Conservation (phyloP, 805 yeast species). For the Isabelozyma rhagii region DNA sequence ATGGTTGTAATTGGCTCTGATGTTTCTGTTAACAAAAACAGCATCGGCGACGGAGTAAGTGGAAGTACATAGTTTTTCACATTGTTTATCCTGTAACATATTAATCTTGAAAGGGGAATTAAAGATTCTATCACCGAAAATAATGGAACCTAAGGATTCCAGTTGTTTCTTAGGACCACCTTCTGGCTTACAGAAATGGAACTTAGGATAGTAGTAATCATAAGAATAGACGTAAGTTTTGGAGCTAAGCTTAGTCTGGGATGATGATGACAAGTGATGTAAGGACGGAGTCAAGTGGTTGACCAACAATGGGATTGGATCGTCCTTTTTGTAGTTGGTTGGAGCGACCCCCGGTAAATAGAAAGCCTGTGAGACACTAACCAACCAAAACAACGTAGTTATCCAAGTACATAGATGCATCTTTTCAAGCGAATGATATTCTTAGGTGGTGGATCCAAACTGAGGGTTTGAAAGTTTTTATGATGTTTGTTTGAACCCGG, state of each 20-base stretch:
- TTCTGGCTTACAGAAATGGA: conserved; percentile 79
- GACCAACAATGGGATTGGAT: conserved; percentile 72
- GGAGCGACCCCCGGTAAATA: conserved; percentile 97
- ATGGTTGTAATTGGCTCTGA: conserved; percentile 78
- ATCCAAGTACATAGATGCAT: conserved; percentile 11
- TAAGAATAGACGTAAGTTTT: conserved; percentile 66
- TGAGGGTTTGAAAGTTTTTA: background rate
- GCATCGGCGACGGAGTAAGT: conserved; percentile 65
- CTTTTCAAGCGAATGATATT: background rate
- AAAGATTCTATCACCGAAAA: conserved; percentile 94
- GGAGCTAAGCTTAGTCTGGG: conserved; percentile 29
- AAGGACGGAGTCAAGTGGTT: conserved; percentile 86
- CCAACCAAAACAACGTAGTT: conserved; percentile 13
- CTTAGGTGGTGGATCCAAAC: background rate
- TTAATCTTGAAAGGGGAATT: conserved; percentile 82
- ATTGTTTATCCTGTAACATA: conserved; percentile 70
- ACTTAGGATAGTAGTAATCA: conserved; percentile 78
- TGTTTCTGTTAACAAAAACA: conserved; percentile 71
- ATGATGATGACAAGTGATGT: conserved; percentile 26
- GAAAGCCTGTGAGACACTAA: conserved; percentile 47
- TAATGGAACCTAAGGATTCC: conserved; percentile 87
- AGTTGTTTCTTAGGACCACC: conserved; percentile 68
- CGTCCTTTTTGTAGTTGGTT: conserved; percentile 74
- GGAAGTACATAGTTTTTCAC: conserved; percentile 63
- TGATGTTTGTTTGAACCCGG: background rate